Percentiles rank a stretch among this genome's conserved stretches.
Evolutionary conservation across 331 rosid genomes (phyloP).

Genomic region (Malus hybrid): DNA sequence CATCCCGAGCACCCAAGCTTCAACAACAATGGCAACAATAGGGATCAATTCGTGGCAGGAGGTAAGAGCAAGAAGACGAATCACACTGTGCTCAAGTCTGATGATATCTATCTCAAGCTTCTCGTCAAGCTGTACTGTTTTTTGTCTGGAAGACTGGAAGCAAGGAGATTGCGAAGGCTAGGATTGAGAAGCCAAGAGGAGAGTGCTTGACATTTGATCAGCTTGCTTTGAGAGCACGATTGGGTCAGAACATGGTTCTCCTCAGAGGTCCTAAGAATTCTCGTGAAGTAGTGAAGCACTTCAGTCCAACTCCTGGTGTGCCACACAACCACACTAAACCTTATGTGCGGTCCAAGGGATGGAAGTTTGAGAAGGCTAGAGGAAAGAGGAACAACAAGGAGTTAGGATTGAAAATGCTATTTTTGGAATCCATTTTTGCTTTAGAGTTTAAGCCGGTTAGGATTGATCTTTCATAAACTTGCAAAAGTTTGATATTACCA

Average conservation of each 20-base stretch:
- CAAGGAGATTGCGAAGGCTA: constrained; percentile 68
- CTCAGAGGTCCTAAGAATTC: constrained; percentile 79
- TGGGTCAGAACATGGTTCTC: constrained; percentile 78
- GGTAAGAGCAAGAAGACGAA: constrained; percentile 75
- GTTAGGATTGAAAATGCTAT: not conserved
- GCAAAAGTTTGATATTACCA: no score
- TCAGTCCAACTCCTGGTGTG: constrained; percentile 90
- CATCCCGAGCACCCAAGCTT: not conserved
- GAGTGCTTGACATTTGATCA: constrained; percentile 80
- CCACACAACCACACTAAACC: constrained; percentile 88
- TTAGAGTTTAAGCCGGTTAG: not conserved
- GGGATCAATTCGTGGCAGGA: constrained; percentile 76
- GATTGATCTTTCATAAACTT: no score
- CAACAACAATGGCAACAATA: constrained; percentile 26
- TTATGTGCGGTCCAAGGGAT: constrained; percentile 63
- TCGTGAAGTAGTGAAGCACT: constrained; percentile 81
- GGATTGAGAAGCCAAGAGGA: constrained; percentile 81
- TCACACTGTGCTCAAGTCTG: constrained; percentile 65
- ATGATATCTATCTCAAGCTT: constrained; percentile 58
- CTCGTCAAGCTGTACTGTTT: constrained; percentile 54
- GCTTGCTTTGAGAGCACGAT: constrained; percentile 62
- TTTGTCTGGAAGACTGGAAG: constrained; percentile 64
- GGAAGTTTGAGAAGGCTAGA: constrained; percentile 80
- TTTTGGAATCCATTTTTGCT: constrained; percentile 17
- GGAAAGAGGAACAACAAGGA: constrained; percentile 72